Evolutionary conservation across 1,139 yeast genomes (phyloP), one percentile per base, ranked within the genome.

Genomic region (Chernovozyma aurita): DNA sequence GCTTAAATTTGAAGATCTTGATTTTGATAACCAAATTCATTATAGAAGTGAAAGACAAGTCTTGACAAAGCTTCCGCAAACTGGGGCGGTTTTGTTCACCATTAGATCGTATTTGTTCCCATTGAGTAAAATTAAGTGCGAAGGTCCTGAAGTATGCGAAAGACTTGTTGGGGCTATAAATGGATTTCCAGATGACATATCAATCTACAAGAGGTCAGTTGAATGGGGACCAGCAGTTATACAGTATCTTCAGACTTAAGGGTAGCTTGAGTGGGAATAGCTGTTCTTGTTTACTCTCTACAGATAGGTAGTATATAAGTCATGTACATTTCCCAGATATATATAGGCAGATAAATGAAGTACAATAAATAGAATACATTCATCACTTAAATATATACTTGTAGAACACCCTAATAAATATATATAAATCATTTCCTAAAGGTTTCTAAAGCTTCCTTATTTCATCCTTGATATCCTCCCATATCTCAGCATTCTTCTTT

Each of bases 101-200:
- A 76, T 79, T 34, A 59, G 86, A 48, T 85, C 94, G 0, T 83
- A 82, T 45, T 55, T 77, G 36, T 69, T 79, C 11, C 85, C 90
- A n/a, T 52, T 83, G 51, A 55, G 71, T 20, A 58, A 69, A 28
- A 53, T 85, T 35, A 71, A 73, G 42, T 58, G 59, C 2, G 85
- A 82, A 41, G 78, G 80, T 2, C 48, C 48, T 14, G 78, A 68
- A 39, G 65, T 65, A 0, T 47, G 67, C 30, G 59, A 59, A 13
- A 45, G 72, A 24, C 53, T 69, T n/a, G 50, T 55, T 27, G 73
- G 73, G 3, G 69, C 72, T 3, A 58, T 69, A 18, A 50, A 53
- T 15, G 67, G 67, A 18, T 57, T 69, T 16, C 71, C 72, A 0
- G 56, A 52, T 4, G 73, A 65, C n/a, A 62, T 68, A 32, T 47